phyloP scores from a whole-genome alignment of 305 asterid genomes.

The Fraxinus angustifolia region DNA sequence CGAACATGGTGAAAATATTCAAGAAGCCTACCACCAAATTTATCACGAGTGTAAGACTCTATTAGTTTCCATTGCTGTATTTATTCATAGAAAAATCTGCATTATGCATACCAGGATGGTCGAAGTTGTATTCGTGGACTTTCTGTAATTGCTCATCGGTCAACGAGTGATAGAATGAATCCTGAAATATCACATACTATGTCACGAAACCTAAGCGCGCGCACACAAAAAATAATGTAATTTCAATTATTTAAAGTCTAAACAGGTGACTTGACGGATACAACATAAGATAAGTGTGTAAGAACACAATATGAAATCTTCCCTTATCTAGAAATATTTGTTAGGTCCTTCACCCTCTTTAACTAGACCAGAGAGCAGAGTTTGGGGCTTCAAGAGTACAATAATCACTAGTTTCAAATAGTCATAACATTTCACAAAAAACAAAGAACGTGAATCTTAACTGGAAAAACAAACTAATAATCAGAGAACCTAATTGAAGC shows the following conservation, averaged over 20 bases:
- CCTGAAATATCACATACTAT: constrained; percentile 37
- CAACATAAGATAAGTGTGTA: neutral
- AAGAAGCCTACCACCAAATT: neutral
- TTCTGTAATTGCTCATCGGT: constrained; percentile 51
- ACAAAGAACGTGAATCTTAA: neutral
- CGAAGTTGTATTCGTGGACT: constrained; percentile 74
- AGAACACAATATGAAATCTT: neutral
- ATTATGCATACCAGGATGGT: constrained; percentile 70
- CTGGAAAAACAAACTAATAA: neutral
- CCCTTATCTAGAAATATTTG: neutral
- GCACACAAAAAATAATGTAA: neutral
- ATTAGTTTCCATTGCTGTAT: neutral
- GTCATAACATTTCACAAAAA: neutral
- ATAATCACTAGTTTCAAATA: neutral
- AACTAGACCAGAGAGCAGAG: neutral
- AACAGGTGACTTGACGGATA: neutral
- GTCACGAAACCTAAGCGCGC: neutral
- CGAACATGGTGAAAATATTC: neutral
- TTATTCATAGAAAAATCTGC: neutral
- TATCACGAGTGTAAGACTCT: neutral
- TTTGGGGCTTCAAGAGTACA: neutral
- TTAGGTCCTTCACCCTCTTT: neutral
- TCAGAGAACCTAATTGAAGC: neutral
- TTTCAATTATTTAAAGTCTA: neutral
- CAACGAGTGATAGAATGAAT: constrained; percentile 77